Conservation (phyloP, 352 stramenopile species). For the Globisporangium echinulatum region DNA sequence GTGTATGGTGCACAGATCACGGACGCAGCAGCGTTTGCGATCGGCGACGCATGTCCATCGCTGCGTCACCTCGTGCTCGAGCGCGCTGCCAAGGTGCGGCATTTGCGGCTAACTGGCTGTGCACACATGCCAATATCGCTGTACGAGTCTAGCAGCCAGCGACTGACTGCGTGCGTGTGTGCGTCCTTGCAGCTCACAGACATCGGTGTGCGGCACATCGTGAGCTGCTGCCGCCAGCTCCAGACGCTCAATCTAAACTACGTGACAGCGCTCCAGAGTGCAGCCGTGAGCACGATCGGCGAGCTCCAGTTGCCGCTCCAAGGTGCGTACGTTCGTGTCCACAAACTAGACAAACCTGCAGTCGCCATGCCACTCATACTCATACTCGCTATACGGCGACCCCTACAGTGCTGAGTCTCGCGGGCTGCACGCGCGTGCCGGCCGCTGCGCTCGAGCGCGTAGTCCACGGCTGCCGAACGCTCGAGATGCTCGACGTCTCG, state of each 20-base stretch:
- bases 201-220: constrained; percentile 38
- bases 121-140: not conserved
- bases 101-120: not conserved
- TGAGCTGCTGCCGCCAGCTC: constrained; percentile 39
- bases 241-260: constrained; percentile 53
- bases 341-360: not conserved
- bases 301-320: constrained; percentile 44
- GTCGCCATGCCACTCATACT: constrained; percentile 1
- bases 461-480: constrained; percentile 56
- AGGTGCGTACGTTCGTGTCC: constrained; percentile 18
- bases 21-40: constrained; percentile 10
- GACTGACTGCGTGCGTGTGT: too few species aligned
- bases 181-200: constrained; percentile 43
- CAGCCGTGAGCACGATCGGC: constrained; percentile 45
- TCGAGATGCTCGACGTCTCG: constrained; percentile 75
- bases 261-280: constrained; percentile 38
- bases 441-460: constrained; percentile 80
- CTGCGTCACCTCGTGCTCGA: constrained; percentile 10
- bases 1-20: constrained; percentile 14
- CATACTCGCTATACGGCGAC: not conserved
- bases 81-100: constrained; percentile 7
- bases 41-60: constrained; percentile 10
- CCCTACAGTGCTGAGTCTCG: constrained; percentile 44
- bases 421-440: constrained; percentile 67
- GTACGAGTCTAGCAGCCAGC: not conserved